Evolutionary conservation across 805 yeast species (phyloP), one percentile per base, ranked within the genome.

Genomic region (Torulaspora delbrueckii): DNA sequence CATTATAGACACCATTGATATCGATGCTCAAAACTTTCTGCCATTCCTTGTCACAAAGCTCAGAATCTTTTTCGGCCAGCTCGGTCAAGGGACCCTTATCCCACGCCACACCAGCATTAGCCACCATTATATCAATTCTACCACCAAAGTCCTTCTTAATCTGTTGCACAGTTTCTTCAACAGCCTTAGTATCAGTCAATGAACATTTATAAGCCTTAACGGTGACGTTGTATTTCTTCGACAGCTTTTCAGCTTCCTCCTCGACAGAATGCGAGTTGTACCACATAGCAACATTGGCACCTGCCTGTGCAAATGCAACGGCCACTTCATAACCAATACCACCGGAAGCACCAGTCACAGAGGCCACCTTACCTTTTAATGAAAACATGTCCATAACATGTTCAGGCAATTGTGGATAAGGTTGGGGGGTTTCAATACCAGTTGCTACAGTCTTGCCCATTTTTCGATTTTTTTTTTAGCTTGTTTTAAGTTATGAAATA

Each of bases 21-120:
- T 89, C 93, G 45, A 85, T 78, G 60, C 80, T 77, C 60, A 87
- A 75, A 45, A 88, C 79, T 54, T 78, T 79, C 62, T 75, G 71
- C 90, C 95, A 89, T 57, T 79, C 81, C 43, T 69, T 67, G 53
- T 73, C 73, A 51, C 78, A 79, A 39, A 69, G 73, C 27, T 58
- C 56, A 3, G 69, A 70, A 34, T 69, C 70, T 48, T 69, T 61
- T 37, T 68, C 68, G 34, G 62, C 59, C 48, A 67, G 69, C 45
- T 75, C 77, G 46, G 77, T 63, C 50, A 79, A 62, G 14, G 76
- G 76, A 18, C 90, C 89, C 24, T 76, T 72, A 18, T 79, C 74
- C 95, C 95, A 87, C 12, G 88, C 81, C 39, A 86, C 79, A 34
- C 96, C 96, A 10, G 96, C 96, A 64, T 46, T 88, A 57, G 95